A percentile compares a stretch with the other conserved stretches of the same genome.
Evolutionary conservation across 2,329 filamentous ascomycete genomes (phyloP).

Genomic region (Raffaelea albimanens): DNA sequence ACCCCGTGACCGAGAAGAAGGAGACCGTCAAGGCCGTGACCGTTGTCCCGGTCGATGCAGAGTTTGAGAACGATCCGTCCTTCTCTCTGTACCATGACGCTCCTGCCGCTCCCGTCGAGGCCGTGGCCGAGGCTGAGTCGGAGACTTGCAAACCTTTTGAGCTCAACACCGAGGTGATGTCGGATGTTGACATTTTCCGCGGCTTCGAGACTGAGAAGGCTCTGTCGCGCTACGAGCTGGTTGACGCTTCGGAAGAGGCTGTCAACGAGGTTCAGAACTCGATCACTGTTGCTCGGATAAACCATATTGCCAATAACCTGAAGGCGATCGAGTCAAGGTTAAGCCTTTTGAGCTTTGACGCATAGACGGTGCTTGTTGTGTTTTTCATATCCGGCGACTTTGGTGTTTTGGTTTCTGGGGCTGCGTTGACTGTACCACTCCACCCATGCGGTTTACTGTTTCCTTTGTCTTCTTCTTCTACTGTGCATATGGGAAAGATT

Average conservation of each 20-base stretch:
- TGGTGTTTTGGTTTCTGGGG: not conserved
- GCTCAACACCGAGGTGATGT: constrained; percentile 32
- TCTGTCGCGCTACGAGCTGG: constrained; percentile 52
- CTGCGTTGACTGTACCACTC: no score
- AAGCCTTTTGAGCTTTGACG: constrained; percentile 20
- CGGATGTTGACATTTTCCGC: constrained; percentile 35
- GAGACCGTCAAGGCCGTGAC: constrained; percentile 19
- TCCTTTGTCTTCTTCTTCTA: no score
- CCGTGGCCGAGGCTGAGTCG: constrained; percentile 17
- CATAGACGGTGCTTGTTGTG: not conserved
- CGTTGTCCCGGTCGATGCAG: constrained; percentile 36
- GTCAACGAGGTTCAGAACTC: constrained; percentile 33
- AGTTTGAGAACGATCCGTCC: constrained; percentile 53
- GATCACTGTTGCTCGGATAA: constrained; percentile 38
- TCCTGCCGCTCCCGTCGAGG: constrained; percentile 16
- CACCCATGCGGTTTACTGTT: no score
- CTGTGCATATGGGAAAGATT: no score
- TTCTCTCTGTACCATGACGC: constrained; percentile 50
- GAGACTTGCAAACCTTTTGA: constrained; percentile 22
- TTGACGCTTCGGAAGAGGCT: constrained; percentile 46
- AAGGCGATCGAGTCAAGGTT: constrained; percentile 26
- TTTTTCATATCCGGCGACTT: not conserved
- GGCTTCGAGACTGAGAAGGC: constrained; percentile 56
- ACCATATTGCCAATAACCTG: constrained; percentile 35
- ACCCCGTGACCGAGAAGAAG: constrained; percentile 24